Evolutionary conservation across 495 filamentous ascomycete genomes (phyloP).

Genomic region (Penicillium taxi): DNA sequence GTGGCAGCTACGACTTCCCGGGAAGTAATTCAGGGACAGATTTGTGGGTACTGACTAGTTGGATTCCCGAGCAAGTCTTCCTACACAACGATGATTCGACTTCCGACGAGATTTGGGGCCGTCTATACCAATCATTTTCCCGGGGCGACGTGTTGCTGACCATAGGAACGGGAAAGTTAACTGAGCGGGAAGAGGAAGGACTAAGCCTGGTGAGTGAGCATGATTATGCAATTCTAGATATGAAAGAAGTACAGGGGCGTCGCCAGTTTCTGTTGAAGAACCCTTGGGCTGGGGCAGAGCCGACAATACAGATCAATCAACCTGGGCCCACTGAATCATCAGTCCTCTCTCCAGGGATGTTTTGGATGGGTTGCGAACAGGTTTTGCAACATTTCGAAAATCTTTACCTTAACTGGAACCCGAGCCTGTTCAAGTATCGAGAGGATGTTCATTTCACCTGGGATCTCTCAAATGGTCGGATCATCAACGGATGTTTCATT

Average conservation of each 20-base stretch:
- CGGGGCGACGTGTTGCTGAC: conserved; percentile 81
- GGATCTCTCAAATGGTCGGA: conserved; percentile 56
- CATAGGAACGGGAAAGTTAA: conserved; percentile 78
- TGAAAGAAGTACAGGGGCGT: conserved; percentile 57
- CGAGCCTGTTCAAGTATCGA: conserved; percentile 66
- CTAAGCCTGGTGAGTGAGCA: conserved; percentile 83
- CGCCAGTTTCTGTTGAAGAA: conserved; percentile 81
- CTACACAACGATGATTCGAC: conserved; percentile 74
- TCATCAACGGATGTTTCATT: conserved; percentile 54
- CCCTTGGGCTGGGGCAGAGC: conserved; percentile 75
- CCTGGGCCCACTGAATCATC: conserved; percentile 9
- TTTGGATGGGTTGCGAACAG: conserved; percentile 86
- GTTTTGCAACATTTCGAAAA: conserved; percentile 88
- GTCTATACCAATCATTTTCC: conserved; percentile 65
- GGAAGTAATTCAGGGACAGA: conserved; percentile 98
- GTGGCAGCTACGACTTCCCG: conserved; percentile 95
- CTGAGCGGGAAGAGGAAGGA: conserved; percentile 60
- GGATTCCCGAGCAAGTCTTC: conserved; percentile 95
- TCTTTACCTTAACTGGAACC: conserved; percentile 96
- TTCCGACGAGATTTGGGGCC: conserved; percentile 65
- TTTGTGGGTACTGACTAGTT: conserved; percentile 81
- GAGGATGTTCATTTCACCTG: conserved; percentile 89
- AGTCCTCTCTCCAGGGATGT: conserved; percentile 55
- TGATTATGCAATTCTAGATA: conserved; percentile 84
- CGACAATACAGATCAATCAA: conserved; percentile 10